Evolutionary conservation across 495 filamentous ascomycete genomes (phyloP).

Genomic region (Clohesyomyces aquaticus): DNA sequence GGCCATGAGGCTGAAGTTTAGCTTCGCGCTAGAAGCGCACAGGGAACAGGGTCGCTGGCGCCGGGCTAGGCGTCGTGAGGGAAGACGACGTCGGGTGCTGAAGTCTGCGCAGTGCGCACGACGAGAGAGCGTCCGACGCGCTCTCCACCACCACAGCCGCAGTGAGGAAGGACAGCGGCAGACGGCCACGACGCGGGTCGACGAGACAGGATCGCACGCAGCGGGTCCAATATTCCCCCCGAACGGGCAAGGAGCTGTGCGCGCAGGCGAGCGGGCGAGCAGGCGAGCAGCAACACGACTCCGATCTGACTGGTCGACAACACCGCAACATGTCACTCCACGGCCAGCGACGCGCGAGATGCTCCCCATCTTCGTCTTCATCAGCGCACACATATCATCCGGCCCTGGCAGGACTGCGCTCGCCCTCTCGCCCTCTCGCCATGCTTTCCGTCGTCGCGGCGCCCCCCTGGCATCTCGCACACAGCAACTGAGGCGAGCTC

Average conservation of each 20-base stretch:
- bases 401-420: not conserved
- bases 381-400: not conserved
- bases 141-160: no score
- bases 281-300: no score
- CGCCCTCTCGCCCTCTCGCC: not conserved
- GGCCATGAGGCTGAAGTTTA: slow-evolving; percentile 28
- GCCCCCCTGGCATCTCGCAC: not conserved
- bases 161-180: no score
- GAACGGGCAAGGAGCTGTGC: slow-evolving; percentile 26
- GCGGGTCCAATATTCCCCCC: slow-evolving; percentile 12
- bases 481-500: not conserved
- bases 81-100: no score
- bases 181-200: not conserved
- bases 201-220: not conserved
- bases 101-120: no score
- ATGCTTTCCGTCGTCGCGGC: not conserved
- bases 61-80: slow-evolving; percentile 8
- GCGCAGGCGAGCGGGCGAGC: slow-evolving; percentile 7
- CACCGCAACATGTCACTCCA: slow-evolving; percentile 1
- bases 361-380: no score
- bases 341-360: no score
- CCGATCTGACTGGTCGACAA: slow-evolving; percentile 3
- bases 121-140: no score
- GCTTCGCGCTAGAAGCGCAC: slow-evolving; percentile 22
- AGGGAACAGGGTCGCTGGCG: slow-evolving; percentile 9